Evolutionary conservation across 2,329 filamentous ascomycete genomes (phyloP), one percentile per base, ranked within the genome.

Genomic region (Grosmannia huntii): DNA sequence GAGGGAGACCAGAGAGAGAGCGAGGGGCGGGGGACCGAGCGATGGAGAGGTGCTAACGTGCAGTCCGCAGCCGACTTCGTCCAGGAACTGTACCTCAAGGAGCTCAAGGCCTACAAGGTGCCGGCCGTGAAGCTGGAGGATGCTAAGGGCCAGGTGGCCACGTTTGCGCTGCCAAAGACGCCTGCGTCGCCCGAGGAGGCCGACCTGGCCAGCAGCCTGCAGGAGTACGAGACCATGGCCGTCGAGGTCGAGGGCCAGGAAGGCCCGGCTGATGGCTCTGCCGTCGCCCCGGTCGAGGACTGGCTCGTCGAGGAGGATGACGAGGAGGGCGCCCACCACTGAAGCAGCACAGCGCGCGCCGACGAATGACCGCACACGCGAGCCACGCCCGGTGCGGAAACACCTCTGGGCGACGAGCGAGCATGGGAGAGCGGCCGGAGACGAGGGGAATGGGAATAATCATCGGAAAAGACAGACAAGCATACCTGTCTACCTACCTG

Each of bases 21-120:
- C 16, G 36, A 19, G 14, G 16, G 36, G 16, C 12, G 12, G 12
- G 12, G 12, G 41, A 19, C 6, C 7, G 16, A 6, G 41, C 16
- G 7, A 9, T n/a, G 41, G 1, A n/a, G n/a, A n/a, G n/a, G n/a
- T n/a, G 61, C 65, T 71, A 66, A 70, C 41, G 16, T n/a, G 41
- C 50, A 38, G 28, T 56, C n/a, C 10, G 64, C 71, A 97, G 94
- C 89, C 84, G 94, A 99, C 75, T 84, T 96, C 69, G 89, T 99
- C 68, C 94, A 97, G 77, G 92, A 97, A 73, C 83, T 99, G 71
- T 99, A 99, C 82, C 85, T 99, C 67, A 87, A 86, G 74, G 91
- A 97, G 77, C 85, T 99, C 71, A 94, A 92, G 78, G 83, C 84
- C 75, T 97, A 96, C 87, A 97, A 97, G 83, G 78, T 85, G 64